Conservation (phyloP, 352 stramenopile genomes). For the Phytophthora idaei region DNA sequence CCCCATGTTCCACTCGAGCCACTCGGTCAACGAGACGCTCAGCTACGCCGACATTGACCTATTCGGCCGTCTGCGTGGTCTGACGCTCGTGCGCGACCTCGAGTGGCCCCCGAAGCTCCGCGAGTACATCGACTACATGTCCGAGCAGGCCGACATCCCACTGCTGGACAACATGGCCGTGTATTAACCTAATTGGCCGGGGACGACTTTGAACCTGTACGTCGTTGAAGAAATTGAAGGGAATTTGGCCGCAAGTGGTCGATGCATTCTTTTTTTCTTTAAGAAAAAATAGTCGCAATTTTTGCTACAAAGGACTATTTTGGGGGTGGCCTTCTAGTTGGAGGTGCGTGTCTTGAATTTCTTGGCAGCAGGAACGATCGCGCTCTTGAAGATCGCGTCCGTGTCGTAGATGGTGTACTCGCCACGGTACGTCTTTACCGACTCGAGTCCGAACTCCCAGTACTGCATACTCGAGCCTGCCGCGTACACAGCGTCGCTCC, state of each 20-base stretch:
- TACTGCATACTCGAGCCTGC: slow-evolving; percentile 44
- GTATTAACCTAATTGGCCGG: slow-evolving; percentile 31
- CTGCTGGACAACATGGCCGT: slow-evolving; percentile 57
- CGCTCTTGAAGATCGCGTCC: slow-evolving; percentile 30
- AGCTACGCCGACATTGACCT: slow-evolving; percentile 73
- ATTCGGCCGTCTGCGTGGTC: slow-evolving; percentile 50
- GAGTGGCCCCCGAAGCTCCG: slow-evolving; percentile 58
- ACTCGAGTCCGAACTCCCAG: slow-evolving; percentile 41
- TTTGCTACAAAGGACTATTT: not conserved
- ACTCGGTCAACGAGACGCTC: slow-evolving; percentile 51
- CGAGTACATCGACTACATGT: slow-evolving; percentile 60
- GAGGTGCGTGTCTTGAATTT: slow-evolving; percentile 16
- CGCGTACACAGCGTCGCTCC: slow-evolving; percentile 27
- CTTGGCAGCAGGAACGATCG: slow-evolving; percentile 25
- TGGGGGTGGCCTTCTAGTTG: not conserved
- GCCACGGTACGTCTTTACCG: slow-evolving; percentile 24
- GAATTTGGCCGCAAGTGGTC: not conserved
- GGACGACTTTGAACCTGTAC: not conserved
- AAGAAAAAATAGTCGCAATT: not conserved
- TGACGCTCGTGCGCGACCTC: slow-evolving; percentile 62
- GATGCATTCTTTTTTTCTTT: not conserved
- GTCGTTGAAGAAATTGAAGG: not conserved
- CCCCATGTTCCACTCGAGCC: slow-evolving; percentile 46
- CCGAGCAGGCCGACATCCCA: slow-evolving; percentile 49
- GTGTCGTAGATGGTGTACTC: slow-evolving; percentile 34